A percentile compares a stretch with the other conserved stretches of the same genome.
Evolutionary conservation across 306 rosid species (phyloP).

Genomic region (Leucaena leucocephala): DNA sequence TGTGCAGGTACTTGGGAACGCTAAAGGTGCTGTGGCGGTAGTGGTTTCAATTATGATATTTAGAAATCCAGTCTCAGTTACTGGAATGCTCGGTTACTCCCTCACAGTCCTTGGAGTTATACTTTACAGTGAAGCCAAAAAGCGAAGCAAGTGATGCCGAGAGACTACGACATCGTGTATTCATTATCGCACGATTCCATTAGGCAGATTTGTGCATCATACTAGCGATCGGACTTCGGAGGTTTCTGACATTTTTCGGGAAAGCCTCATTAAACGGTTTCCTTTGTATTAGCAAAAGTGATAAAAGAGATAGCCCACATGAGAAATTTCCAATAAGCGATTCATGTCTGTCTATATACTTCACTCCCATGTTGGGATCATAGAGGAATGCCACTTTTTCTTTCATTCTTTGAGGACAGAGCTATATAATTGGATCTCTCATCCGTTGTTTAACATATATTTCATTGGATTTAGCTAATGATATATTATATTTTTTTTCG

Average conservation of each 20-base stretch:
- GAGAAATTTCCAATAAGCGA: slow-evolving; percentile 68
- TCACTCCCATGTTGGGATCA: slow-evolving; percentile 47
- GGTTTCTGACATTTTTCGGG: slow-evolving; percentile 45
- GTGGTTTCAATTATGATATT: slow-evolving; percentile 94
- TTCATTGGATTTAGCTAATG: slow-evolving; percentile 61
- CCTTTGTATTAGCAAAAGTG: slow-evolving; percentile 58
- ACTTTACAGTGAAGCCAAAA: slow-evolving; percentile 96
- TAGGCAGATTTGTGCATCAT: slow-evolving; percentile 48
- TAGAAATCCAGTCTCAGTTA: slow-evolving; percentile 93
- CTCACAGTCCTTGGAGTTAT: slow-evolving; percentile 93
- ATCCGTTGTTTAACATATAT: slow-evolving; percentile 55
- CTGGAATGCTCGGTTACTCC: slow-evolving; percentile 96
- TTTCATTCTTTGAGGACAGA: slow-evolving; percentile 55
- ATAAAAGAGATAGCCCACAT: slow-evolving; percentile 53
- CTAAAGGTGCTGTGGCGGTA: slow-evolving; percentile 98
- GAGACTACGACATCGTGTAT: slow-evolving; percentile 38
- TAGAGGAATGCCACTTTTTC: slow-evolving; percentile 48
- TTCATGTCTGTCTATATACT: slow-evolving; percentile 41
- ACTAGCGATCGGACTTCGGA: slow-evolving; percentile 41
- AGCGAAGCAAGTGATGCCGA: slow-evolving; percentile 76
- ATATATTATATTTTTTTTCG: background rate
- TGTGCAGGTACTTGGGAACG: slow-evolving; percentile 95
- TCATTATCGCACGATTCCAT: slow-evolving; percentile 40
- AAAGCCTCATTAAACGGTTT: slow-evolving; percentile 54
- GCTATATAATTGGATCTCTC: slow-evolving; percentile 54